phyloP scores from a whole-genome alignment of 805 yeast genomes.

The Sugiyamaella qingdaonensis region DNA sequence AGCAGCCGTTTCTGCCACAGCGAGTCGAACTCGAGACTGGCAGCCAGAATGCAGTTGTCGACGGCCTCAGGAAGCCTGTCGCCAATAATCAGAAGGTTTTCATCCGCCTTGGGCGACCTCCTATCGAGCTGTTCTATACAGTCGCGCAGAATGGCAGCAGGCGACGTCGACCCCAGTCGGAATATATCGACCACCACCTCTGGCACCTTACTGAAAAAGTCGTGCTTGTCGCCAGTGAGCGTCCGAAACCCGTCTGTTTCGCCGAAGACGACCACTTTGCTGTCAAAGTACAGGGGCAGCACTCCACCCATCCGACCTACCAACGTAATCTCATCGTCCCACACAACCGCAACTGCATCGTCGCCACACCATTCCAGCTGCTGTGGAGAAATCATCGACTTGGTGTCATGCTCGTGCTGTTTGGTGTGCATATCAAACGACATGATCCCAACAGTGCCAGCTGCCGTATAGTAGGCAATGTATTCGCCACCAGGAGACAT shows the following conservation, averaged over 20 bases:
- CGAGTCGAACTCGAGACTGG: constrained; percentile 71
- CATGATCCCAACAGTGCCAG: constrained; percentile 46
- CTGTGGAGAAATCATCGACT: constrained; percentile 35
- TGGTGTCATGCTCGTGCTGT: constrained; percentile 42
- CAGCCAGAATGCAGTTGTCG: constrained; percentile 64
- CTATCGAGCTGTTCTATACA: constrained; percentile 62
- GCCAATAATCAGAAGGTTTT: constrained; percentile 57
- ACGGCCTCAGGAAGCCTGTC: constrained; percentile 55
- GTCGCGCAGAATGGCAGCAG: constrained; percentile 78
- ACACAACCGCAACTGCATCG: constrained; percentile 65
- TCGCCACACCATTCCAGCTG: constrained; percentile 79
- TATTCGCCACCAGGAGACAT: constrained; percentile 55
- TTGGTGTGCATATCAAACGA: constrained; percentile 44
- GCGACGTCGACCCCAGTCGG: constrained; percentile 76
- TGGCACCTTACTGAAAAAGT: constrained; percentile 62
- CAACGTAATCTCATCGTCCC: constrained; percentile 58
- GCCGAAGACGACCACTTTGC: constrained; percentile 40
- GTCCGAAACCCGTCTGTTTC: constrained; percentile 69
- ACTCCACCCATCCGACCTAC: constrained; percentile 60
- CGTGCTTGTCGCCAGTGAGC: constrained; percentile 53
- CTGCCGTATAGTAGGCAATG: constrained; percentile 46
- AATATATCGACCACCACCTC: constrained; percentile 57
- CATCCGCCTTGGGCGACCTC: constrained; percentile 78
- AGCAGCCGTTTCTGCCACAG: constrained; percentile 75
- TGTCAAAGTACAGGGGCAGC: constrained; percentile 33